These are phyloP conservation scores for Leccinum disarticulatum DNA, from an alignment of 768 basidiomycete species.

Conservation along the genomic window DNA sequence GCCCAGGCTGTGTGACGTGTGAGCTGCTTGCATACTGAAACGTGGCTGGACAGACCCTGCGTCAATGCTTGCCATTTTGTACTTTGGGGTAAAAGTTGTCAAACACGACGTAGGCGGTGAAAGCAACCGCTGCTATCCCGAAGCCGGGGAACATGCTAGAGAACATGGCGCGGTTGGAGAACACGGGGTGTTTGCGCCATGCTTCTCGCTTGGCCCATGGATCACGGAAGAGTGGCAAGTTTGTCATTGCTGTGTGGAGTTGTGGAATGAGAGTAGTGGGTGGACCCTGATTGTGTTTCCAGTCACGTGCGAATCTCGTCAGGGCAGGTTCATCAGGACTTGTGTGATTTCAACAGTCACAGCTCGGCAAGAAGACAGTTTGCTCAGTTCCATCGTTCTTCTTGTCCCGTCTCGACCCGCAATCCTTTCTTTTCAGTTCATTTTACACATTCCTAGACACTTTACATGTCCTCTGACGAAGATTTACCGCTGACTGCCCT, in stretches of 20 bases:
- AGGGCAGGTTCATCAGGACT: constrained; percentile 59
- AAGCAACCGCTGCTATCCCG: constrained; percentile 88
- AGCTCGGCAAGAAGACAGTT: constrained; percentile 22
- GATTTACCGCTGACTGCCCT: constrained; percentile 48
- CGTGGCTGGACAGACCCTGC: constrained; percentile 6
- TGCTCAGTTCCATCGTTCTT: constrained; percentile 25
- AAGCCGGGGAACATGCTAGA: constrained; percentile 91
- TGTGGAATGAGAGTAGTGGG: constrained; percentile 5
- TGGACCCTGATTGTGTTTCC: background rate
- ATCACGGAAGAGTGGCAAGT: constrained; percentile 79
- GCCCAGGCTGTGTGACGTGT: constrained; percentile 5
- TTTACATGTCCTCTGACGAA: constrained; percentile 56
- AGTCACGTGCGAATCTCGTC: constrained; percentile 34
- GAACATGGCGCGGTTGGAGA: constrained; percentile 85
- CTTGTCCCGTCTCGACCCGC: constrained; percentile 21
- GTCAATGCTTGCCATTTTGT: constrained; percentile 29
- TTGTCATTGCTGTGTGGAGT: constrained; percentile 47
- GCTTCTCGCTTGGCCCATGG: constrained; percentile 94
- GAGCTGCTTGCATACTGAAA: background rate
- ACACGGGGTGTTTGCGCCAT: constrained; percentile 90
- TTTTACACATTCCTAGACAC: constrained; percentile 27
- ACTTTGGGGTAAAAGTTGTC: constrained; percentile 65
- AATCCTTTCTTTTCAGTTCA: constrained; percentile 21
- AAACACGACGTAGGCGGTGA: constrained; percentile 84
- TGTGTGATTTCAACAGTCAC: constrained; percentile 37